Evolutionary conservation across 257 asterid genomes (phyloP), one percentile per base, ranked within the genome.

Genomic region (Solanum paucissectum): DNA sequence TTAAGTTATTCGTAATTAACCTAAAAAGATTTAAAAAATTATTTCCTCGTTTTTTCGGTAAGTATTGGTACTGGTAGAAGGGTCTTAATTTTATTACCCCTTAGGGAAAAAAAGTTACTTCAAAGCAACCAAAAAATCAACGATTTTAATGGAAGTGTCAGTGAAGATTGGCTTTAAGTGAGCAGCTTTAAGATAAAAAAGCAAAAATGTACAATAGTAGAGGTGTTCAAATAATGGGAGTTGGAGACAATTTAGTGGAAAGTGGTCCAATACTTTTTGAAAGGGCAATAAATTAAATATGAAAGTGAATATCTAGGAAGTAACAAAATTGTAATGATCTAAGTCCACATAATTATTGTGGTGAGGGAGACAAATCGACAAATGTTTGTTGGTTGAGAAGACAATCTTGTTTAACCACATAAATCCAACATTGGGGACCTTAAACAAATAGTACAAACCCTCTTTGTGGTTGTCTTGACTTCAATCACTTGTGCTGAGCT

Each of bases 321-420:
- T 12, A 13, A 6, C n/a, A 27, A 75, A 36, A 7, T 42, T 79
- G 23, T 64, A 85, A 89, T 46, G 87, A 90, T 83, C 87, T 49
- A 86, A 90, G 93, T 89, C 95, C 95, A 93, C 93, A 91, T 62
- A 90, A 62, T 38, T 25, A 38, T 40, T 25, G 36, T 69, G 83
- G 37, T 81, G 32, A 73, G 83, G 38, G 76, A 87, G 91, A 91
- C 92, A 91, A 68, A 12, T 87, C 86, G 93, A 89, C 93, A 89
- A 16, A 75, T n/a, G 83, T 89, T 74, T 40, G 89, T 88, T 89
- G 83, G 88, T 90, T 91, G 89, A 71, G 83, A 87, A 83, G 92
- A 89, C 91, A 89, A 86, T 84, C 42, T 87, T 72, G 25, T 58
- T 37, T 21, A 7, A 87, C 89, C 92, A 85, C 93, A 36, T 44